A percentile compares a stretch with the other conserved stretches of the same genome.
These are phyloP conservation scores for Lepidium aucheri DNA, from an alignment of 345 rosid species.

Conservation along the genomic window DNA sequence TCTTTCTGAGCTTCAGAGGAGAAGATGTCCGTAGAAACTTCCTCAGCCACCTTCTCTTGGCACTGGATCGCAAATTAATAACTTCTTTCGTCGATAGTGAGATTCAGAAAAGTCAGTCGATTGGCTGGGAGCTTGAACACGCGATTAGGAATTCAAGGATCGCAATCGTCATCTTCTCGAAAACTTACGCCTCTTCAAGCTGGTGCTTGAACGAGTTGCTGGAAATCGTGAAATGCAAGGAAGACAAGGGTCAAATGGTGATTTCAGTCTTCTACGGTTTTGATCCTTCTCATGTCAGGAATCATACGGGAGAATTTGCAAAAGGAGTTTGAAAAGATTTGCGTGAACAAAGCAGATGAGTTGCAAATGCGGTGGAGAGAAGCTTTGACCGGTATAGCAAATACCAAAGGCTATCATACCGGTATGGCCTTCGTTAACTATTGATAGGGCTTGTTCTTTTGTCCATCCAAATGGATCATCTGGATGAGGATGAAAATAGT, in stretches of 20 bases:
- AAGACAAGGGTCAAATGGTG: neutral
- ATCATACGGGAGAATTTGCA: neutral
- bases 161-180: neutral
- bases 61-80: neutral
- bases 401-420: neutral
- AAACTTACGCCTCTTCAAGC: neutral
- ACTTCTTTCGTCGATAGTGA: neutral
- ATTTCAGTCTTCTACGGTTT: neutral
- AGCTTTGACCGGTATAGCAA: neutral
- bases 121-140: neutral
- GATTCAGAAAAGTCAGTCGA: neutral
- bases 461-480: no score
- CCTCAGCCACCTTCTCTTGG: neutral
- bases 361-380: neutral
- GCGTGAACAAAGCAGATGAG: neutral
- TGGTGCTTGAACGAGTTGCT: neutral
- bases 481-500: no score
- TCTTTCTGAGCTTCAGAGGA: neutral
- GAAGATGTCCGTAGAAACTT: neutral
- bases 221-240: neutral
- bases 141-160: neutral
- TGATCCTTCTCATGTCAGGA: slow-evolving; percentile 8
- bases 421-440: neutral
- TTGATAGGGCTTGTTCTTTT: no score
- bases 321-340: neutral